A percentile compares a stretch with the other conserved stretches of the same genome.
phyloP scores from a whole-genome alignment of 1,284 basidiomycete genomes.

The Vanrija sp. region DNA sequence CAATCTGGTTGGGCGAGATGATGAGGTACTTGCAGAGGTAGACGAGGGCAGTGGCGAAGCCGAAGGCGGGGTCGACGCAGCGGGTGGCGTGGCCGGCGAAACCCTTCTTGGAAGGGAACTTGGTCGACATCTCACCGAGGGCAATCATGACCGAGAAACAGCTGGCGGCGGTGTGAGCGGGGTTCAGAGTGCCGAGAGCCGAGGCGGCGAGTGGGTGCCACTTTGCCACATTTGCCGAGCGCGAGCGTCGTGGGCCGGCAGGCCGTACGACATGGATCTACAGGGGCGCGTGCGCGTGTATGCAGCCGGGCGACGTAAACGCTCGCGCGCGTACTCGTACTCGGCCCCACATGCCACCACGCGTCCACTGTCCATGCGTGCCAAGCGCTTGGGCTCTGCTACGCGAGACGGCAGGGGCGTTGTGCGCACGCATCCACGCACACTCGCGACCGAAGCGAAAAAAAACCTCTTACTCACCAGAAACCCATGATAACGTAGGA shows the following conservation, averaged over 20 bases:
- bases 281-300: too few relatives aligned
- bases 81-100: slow-evolving; percentile 42
- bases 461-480: slow-evolving; percentile 17
- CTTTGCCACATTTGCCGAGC: background rate
- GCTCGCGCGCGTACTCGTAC: background rate
- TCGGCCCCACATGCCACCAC: too few relatives aligned
- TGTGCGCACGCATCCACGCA: background rate
- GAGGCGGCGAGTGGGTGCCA: background rate
- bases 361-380: too few relatives aligned
- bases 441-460: background rate
- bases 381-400: background rate
- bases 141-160: slow-evolving; percentile 38
- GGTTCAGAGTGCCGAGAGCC: too few relatives aligned
- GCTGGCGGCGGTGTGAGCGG: background rate
- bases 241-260: too few relatives aligned
- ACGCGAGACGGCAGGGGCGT: background rate
- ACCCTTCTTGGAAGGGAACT: slow-evolving; percentile 41
- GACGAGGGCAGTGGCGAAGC: slow-evolving; percentile 36
- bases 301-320: background rate
- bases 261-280: too few relatives aligned
- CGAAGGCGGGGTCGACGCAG: slow-evolving; percentile 39
- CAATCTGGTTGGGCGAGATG: slow-evolving; percentile 54
- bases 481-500: slow-evolving; percentile 49
- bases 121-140: slow-evolving; percentile 48
- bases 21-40: slow-evolving; percentile 54